Evolutionary conservation across 768 basidiomycete genomes (phyloP), one percentile per base, ranked within the genome.

Genomic region (Tylopilus rubrobrunneus): DNA sequence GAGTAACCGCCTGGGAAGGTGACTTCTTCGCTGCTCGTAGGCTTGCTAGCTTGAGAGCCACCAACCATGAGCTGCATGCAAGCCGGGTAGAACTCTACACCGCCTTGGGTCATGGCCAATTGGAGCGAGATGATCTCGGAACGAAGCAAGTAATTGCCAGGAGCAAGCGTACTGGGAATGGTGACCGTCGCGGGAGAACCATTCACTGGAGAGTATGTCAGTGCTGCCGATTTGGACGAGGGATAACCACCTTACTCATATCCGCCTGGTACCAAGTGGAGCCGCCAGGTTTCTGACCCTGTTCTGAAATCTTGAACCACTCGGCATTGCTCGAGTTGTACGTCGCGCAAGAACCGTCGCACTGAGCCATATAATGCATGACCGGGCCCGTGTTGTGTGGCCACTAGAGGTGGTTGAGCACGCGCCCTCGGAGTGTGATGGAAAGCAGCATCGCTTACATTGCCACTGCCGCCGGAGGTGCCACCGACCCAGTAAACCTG

Each of bases 51-150:
- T 43, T 70, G 65, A 46, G 60, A 64, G 4, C 68, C 68, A 11
- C 68, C 66, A 44, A 70, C 55, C 1, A 49, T 46, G 14, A 71
- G 17, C 28, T 70, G 68, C 19, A 60, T 53, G 45, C 69, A 70
- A 19, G 64, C 40, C 2, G 64, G 59, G 39, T 70, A 70, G 46
- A 69, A 70, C 49, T 70, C 70, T 3, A 85, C 88, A 27, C 86
- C 86, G 9, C 84, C 82, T 17, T 52, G 2, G 12, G 64, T 50
- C 37, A 65, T 71, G 17, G 77, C 88, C 37, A 80, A 73, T 58
- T 92, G 89, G n/a, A 92, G 81, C 7, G 84, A 75, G 61, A 92
- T 84, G 67, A 91, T 76, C 37, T 90, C 89, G 67, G 88, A 81
- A 3, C 89, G 86, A 60, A 90, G 66, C 46, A 91, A 69, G 65